These are phyloP conservation scores for Phytophthora palmivora DNA, from an alignment of 352 stramenopile genomes.

Conservation along the genomic window DNA sequence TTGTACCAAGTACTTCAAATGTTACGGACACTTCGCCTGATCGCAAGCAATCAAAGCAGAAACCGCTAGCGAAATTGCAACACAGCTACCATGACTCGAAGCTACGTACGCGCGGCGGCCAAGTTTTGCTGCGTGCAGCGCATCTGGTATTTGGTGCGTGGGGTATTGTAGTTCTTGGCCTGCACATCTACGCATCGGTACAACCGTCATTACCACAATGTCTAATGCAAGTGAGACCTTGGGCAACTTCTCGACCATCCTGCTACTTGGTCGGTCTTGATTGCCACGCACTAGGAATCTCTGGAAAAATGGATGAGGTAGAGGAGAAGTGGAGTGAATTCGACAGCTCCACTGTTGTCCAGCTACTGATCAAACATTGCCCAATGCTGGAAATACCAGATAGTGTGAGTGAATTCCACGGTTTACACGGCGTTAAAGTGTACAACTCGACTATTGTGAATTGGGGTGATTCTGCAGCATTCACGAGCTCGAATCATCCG, in stretches of 20 bases:
- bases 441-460: conserved; percentile 12
- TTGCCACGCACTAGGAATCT: conserved; percentile 25
- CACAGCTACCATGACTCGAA: neutral
- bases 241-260: conserved; percentile 28
- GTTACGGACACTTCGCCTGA: neutral
- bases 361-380: conserved; percentile 47
- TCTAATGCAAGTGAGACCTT: too few relatives aligned
- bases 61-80: too few relatives aligned
- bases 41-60: conserved; percentile 3
- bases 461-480: conserved; percentile 15
- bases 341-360: conserved; percentile 28
- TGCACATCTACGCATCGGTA: too few relatives aligned
- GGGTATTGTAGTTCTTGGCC: too few relatives aligned
- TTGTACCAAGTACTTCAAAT: neutral
- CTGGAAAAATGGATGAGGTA: conserved; percentile 23
- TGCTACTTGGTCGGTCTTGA: conserved; percentile 44
- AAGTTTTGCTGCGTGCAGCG: neutral
- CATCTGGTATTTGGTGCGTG: conserved; percentile 34
- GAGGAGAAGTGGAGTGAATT: conserved; percentile 24
- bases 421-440: conserved; percentile 5
- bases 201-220: too few relatives aligned
- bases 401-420: conserved; percentile 20
- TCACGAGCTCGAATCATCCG: neutral
- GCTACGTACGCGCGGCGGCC: neutral
- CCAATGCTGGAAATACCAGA: conserved; percentile 26